Percentiles rank a stretch among this genome's conserved stretches.
phyloP scores from a whole-genome alignment of 1,139 yeast genomes.

The Nakaseomyces delphensis region DNA sequence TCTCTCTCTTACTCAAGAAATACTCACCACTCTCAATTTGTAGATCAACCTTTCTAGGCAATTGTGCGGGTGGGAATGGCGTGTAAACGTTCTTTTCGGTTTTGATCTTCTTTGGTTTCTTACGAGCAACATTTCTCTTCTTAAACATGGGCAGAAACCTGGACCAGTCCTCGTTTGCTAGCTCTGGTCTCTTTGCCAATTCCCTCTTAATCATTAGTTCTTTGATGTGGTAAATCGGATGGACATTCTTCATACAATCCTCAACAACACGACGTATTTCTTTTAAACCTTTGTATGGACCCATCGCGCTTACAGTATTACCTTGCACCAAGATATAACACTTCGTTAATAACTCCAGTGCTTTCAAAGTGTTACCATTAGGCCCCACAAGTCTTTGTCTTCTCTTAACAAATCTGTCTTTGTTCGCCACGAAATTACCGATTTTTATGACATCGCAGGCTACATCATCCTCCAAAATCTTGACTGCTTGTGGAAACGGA shows the following conservation, averaged over 20 bases:
- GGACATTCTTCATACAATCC: conserved; percentile 93
- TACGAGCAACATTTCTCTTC: conserved; percentile 91
- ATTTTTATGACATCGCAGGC: conserved; percentile 96
- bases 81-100: conserved; percentile 84
- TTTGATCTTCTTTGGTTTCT: conserved; percentile 62
- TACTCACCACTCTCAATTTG: conserved; percentile 98
- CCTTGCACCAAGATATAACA: conserved; percentile 97
- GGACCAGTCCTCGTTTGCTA: conserved; percentile 95
- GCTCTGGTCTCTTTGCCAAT: conserved; percentile 85
- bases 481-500: conserved; percentile 93
- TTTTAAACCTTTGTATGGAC: conserved; percentile 87
- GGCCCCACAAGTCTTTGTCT: conserved; percentile 97
- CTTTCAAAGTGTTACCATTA: conserved; percentile 91
- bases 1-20: conserved; percentile 80
- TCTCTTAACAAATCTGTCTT: conserved; percentile 89
- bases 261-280: conserved; percentile 91
- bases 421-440: conserved; percentile 79
- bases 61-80: conserved; percentile 98
- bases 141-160: conserved; percentile 95
- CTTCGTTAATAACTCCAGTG: conserved; percentile 82
- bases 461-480: conserved; percentile 79
- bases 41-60: conserved; percentile 93
- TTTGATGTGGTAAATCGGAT: conserved; percentile 93
- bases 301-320: conserved; percentile 95
- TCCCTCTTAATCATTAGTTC: conserved; percentile 97